Evolutionary conservation across 1,284 basidiomycete species (phyloP), one percentile per base, ranked within the genome.

Genomic region (Sanghuangporus sanghuang): DNA sequence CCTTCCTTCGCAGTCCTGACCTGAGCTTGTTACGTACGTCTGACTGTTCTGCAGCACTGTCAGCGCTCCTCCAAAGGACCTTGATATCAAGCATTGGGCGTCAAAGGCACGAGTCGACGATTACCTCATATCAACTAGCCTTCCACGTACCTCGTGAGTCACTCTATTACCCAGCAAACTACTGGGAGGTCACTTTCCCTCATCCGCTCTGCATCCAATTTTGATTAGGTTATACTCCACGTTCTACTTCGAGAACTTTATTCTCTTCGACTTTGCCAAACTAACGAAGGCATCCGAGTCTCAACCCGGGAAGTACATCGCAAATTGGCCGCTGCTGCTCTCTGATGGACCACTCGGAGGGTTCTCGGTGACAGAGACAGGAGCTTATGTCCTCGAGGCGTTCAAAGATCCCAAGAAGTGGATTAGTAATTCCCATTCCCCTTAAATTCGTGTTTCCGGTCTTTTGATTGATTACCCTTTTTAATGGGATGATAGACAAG

Each of bases 221-320:
- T n/a, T n/a, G n/a, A n/a, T n/a, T n/a, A n/a, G n/a, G n/a, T n/a
- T n/a, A n/a, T n/a, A n/a, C n/a, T n/a, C n/a, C n/a, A n/a, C n/a
- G n/a, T n/a, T 68, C 62, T 72, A 68, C 61, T 57, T 68, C 11
- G 66, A 70, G 53, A 72, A 72, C 63, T 68, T 69, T 54, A 5
- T 64, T 16, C 48, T 27, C 35, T 46, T 60, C 23, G 42, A 32
- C 14, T 50, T 40, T 49, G 48, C 21, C n/a, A 48, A 35, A 56
- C 36, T 44, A 48, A 16, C n/a, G 12, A 54, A 52, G 35, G 56
- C 9, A 27, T 35, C 21, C 46, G 3, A 18, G 36, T 2, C 36
- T 16, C 48, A 23, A 1, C 38, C 21, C 3, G 6, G 6, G 16
- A 54, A 54, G 42, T 56, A 56, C 9, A 18, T 49, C n/a, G 63